Conservation (phyloP, 2,329 filamentous ascomycete genomes). For the Xylaria multiplex region DNA sequence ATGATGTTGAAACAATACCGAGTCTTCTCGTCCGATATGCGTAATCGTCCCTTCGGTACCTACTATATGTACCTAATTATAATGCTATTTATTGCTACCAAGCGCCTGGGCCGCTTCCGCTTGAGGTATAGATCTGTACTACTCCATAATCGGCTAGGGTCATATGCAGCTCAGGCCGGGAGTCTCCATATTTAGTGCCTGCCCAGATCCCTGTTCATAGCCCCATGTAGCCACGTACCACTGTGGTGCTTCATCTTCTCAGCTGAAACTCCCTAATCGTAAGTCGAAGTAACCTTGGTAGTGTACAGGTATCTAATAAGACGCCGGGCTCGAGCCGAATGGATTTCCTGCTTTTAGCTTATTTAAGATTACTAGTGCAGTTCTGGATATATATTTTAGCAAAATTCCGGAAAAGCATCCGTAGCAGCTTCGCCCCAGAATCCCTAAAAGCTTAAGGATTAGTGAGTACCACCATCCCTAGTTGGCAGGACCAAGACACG, state of each 20-base stretch:
- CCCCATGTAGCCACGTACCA: constrained; percentile 22
- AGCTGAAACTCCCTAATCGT: constrained; percentile 19
- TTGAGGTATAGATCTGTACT: neutral
- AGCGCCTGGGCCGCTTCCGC: neutral
- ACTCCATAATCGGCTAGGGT: too few relatives aligned
- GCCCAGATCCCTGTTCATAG: constrained; percentile 7
- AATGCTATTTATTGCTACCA: neutral
- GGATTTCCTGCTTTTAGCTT: neutral
- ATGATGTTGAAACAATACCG: too few relatives aligned
- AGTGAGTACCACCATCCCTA: neutral
- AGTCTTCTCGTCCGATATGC: too few relatives aligned
- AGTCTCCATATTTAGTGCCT: constrained; percentile 1
- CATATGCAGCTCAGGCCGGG: too few relatives aligned
- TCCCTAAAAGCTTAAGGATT: neutral
- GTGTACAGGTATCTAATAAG: constrained; percentile 13
- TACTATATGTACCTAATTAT: too few relatives aligned
- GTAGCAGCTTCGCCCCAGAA: neutral
- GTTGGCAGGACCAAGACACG: neutral
- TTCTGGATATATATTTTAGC: neutral
- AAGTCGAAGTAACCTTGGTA: too few relatives aligned
- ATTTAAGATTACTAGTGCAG: neutral
- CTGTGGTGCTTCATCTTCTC: constrained; percentile 5
- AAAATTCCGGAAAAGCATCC: neutral
- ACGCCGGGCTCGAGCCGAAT: neutral
- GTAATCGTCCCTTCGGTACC: too few relatives aligned